phyloP scores from a whole-genome alignment of 306 rosid species.

The Styphnolobium japonicum region DNA sequence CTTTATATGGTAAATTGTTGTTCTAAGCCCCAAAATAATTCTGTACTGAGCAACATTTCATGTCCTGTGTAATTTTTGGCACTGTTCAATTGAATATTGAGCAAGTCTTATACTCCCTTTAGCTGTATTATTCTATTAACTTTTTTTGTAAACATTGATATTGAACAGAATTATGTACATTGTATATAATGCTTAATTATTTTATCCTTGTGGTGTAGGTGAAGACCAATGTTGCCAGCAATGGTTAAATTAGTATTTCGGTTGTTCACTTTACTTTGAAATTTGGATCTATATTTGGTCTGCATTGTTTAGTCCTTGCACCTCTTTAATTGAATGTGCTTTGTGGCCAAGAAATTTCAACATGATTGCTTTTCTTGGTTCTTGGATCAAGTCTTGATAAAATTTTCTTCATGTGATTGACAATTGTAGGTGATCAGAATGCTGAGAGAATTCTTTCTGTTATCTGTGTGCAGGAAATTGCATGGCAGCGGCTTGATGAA shows the following conservation, averaged over 20 bases:
- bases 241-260: background rate
- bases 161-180: background rate
- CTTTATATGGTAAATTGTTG: background rate
- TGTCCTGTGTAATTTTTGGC: background rate
- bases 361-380: background rate
- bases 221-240: background rate
- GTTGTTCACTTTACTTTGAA: background rate
- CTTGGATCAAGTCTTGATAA: background rate
- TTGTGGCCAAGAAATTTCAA: background rate
- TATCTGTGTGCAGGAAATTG: slow-evolving; percentile 73
- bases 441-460: slow-evolving; percentile 27
- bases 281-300: background rate
- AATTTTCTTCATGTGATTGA: background rate
- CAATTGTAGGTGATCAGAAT: background rate
- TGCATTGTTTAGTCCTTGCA: background rate
- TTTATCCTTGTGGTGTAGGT: background rate
- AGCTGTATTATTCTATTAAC: too few relatives aligned
- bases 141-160: background rate
- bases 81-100: background rate
- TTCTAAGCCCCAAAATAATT: background rate
- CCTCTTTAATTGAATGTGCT: background rate
- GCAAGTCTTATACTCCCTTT: too few relatives aligned
- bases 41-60: background rate
- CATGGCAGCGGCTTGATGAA: slow-evolving; percentile 95
- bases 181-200: background rate